Base-by-base conservation (phyloP, 805 yeast genomes). In the Barnettozyma salicaria region DNA sequence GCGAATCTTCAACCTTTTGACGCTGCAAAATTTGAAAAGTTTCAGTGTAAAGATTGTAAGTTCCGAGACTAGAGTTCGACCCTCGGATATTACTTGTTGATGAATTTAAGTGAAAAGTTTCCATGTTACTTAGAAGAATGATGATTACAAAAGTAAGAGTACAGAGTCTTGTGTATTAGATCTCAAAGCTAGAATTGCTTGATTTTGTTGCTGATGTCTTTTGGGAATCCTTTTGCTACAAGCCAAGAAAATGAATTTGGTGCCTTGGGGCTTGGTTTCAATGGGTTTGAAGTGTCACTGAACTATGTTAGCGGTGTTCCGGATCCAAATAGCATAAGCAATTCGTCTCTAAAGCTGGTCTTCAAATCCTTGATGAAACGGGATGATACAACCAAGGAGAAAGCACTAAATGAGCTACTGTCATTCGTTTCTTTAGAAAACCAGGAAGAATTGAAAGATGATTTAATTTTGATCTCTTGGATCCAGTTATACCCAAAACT, bases 361-460 rank as follows among this genome's bases (percentile, higher is more conserved):
- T 81, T 88, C 65, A 88, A 83, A 54, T 75, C 83, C 8, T 58
- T 89, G 34, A 55, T 81, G 55, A 89, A 88, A 58, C 75, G 82
- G 52, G 95, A 88, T 51, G 72, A 80, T 6, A 78, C 76, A n/a
- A 90, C 97, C 0, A 83, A 79, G 52, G 95, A 86, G 48, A 84
- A 80, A 53, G 87, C 92, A 1, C 63, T 87, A 19, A 54, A 47
- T 6, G 94, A 83, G 28, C 53, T 81, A 21, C 49, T 66, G 3
- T 49, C 56, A 4, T 51, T 60, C 21, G 43, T 73, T 3, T 33
- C 47, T 14, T 23, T 32, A 11, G 42, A 32, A 5, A 41, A 49
- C 5, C 41, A 45, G 1, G 49, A 56, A 2, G 51, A 52, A 13
- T 34, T 64, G 12, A 53, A 65, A n/a, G 79, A 80, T 43, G 83